phyloP scores from a whole-genome alignment of 1,284 basidiomycete genomes.

The Cystobasidium pallidum region DNA sequence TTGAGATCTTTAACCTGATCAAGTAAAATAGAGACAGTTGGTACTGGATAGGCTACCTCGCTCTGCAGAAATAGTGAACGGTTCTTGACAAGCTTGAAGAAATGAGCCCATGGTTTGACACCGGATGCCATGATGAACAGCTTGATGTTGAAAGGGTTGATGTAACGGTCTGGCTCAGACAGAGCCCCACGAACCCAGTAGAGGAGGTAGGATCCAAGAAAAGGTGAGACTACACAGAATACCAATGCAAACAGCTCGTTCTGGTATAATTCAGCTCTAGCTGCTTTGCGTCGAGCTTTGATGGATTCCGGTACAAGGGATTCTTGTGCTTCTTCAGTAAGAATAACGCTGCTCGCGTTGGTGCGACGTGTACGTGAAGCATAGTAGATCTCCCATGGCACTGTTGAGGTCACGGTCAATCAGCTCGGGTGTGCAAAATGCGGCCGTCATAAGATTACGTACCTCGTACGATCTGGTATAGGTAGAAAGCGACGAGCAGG shows the following conservation, averaged over 20 bases:
- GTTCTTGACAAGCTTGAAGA: constrained; percentile 48
- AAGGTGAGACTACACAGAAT: constrained; percentile 54
- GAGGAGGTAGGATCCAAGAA: constrained; percentile 55
- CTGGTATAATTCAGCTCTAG: constrained; percentile 53
- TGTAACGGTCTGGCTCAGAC: constrained; percentile 52
- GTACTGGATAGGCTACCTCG: constrained; percentile 54
- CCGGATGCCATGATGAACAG: constrained; percentile 56
- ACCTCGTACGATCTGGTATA: constrained; percentile 53
- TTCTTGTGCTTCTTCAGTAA: constrained; percentile 42
- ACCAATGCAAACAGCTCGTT: constrained; percentile 54
- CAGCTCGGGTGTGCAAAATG: too few species aligned
- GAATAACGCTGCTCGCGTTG: constrained; percentile 46
- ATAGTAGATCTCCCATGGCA: constrained; percentile 56
- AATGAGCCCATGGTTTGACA: constrained; percentile 55
- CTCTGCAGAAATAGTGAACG: constrained; percentile 54
- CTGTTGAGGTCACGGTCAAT: constrained; percentile 32
- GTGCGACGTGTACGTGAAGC: constrained; percentile 52
- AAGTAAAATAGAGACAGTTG: constrained; percentile 54
- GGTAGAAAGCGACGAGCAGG: constrained; percentile 56
- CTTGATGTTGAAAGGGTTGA: constrained; percentile 56
- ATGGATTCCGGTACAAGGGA: constrained; percentile 28
- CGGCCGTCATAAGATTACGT: constrained; percentile 9
- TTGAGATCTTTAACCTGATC: constrained; percentile 54
- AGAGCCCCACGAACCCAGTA: constrained; percentile 54
- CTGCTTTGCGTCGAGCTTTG: constrained; percentile 45